Evolutionary conservation across 192 early-diverging fungal genomes (phyloP).

Genomic region (Gigaspora rosea): DNA sequence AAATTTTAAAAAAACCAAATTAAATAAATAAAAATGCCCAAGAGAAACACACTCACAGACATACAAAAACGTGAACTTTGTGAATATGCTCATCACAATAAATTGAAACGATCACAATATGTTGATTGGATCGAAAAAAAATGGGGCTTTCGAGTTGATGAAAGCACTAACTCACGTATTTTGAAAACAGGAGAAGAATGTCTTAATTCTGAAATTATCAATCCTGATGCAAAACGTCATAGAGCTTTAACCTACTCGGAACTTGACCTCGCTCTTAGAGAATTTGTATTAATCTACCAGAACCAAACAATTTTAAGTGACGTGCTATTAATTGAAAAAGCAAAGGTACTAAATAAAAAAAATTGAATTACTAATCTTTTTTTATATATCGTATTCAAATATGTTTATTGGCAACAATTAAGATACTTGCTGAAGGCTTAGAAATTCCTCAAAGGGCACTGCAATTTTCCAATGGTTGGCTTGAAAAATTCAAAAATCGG

Average conservation of each 20-base stretch:
- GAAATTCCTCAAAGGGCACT: constrained; percentile 23
- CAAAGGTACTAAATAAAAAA: too few relatives aligned
- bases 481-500: constrained; percentile 44
- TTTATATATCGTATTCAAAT: too few relatives aligned
- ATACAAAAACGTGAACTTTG: constrained; percentile 30
- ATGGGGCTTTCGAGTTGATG: constrained; percentile 21
- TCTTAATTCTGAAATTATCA: constrained; percentile 6
- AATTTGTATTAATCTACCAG: constrained; percentile 4
- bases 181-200: constrained; percentile 16
- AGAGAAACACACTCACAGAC: constrained; percentile 21
- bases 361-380: too few relatives aligned
- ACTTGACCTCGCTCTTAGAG: constrained; percentile 9
- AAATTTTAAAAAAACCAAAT: too few relatives aligned
- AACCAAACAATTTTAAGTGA: background rate
- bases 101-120: constrained; percentile 10
- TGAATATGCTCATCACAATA: constrained; percentile 23
- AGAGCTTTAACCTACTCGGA: constrained; percentile 5
- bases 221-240: constrained; percentile 15
- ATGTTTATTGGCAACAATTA: too few relatives aligned
- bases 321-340: constrained; percentile 1
- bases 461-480: constrained; percentile 42
- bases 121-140: constrained; percentile 30
- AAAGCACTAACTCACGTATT: constrained; percentile 17
- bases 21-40: too few relatives aligned
- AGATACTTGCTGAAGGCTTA: background rate